Evolutionary conservation across 208 protist genomes (phyloP).

Genomic region (Trypanosoma cruzi): DNA sequence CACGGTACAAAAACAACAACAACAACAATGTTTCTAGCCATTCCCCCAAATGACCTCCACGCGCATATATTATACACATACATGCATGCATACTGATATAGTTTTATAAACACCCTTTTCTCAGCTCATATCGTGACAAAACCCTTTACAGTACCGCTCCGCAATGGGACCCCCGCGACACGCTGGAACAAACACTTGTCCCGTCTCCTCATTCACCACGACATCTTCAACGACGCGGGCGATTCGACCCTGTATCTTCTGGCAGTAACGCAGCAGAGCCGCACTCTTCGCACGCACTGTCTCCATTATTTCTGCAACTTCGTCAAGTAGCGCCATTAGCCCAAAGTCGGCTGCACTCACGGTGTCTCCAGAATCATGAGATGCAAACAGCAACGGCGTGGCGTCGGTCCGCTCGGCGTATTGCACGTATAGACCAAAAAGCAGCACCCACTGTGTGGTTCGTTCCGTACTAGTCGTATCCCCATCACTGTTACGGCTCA

Average conservation of each 20-base stretch:
- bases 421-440: constrained; percentile 32
- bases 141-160: constrained; percentile 26
- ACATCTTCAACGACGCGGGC: constrained; percentile 32
- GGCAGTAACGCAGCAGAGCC: constrained; percentile 29
- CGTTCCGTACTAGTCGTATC: constrained; percentile 9
- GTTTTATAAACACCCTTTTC: too few species aligned
- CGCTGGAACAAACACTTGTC: constrained; percentile 17
- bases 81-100: neutral
- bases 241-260: constrained; percentile 30
- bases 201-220: constrained; percentile 30
- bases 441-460: constrained; percentile 19
- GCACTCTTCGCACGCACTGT: constrained; percentile 29
- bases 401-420: constrained; percentile 2
- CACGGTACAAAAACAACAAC: neutral
- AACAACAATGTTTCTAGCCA: neutral
- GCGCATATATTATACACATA: constrained; percentile 3
- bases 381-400: constrained; percentile 17
- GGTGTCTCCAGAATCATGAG: constrained; percentile 8
- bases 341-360: constrained; percentile 24
- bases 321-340: constrained; percentile 24
- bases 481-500: constrained; percentile 1
- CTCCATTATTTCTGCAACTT: constrained; percentile 25
- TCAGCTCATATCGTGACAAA: constrained; percentile 30
- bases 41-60: neutral
- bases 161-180: constrained; percentile 28